Base-by-base conservation (phyloP, 495 filamentous ascomycete species). In the Aspergillus kassunensis region DNA sequence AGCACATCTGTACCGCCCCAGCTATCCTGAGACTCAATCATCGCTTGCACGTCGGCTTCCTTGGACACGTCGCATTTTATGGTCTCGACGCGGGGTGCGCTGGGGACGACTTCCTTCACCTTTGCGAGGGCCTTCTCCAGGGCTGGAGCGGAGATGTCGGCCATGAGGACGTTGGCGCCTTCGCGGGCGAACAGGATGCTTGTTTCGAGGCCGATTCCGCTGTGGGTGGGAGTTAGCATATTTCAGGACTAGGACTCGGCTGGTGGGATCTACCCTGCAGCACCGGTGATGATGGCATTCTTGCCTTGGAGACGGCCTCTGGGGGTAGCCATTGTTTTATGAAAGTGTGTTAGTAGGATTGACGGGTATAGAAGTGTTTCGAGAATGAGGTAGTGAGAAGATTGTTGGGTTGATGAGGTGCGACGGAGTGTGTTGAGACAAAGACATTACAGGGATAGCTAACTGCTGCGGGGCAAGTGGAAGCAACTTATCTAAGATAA, bases 1-100 rank as follows among this genome's bases (percentile, higher is more conserved):
- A 98, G 88, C 58, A 97, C 77, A 66, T 98, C 93, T 0, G 90
- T 73, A n/a, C 93, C 93, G 59, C 91, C 92, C 90, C 89, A 96
- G 40, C 72, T 53, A 61, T 97, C 91, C 41, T 90, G 66, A 2
- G 75, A 67, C 49, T 84, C 81, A n/a, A 96, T 78, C 55, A 82
- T 75, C 24, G 85, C 80, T 55, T 86, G 68, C 19, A 96, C 82
- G 25, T 89, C 78, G 52, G 75, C 59, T 69, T 96, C 91, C 59
- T 89, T 88, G 53, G 81, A 76, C 35, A 86, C 82, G 59, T 86
- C 83, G 64, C 78, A 49, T 24, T 49, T 49, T 20, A 35, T 37
- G 5, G 45, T 49, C 20, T 49, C 82, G 52, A 73, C 71, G 51
- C 75, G 73, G 25, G 29, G 30, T 20, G 42, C 75, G 76, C 44